Conservation (phyloP, 2,329 filamentous ascomycete genomes). For the Fusarium nurragi region DNA sequence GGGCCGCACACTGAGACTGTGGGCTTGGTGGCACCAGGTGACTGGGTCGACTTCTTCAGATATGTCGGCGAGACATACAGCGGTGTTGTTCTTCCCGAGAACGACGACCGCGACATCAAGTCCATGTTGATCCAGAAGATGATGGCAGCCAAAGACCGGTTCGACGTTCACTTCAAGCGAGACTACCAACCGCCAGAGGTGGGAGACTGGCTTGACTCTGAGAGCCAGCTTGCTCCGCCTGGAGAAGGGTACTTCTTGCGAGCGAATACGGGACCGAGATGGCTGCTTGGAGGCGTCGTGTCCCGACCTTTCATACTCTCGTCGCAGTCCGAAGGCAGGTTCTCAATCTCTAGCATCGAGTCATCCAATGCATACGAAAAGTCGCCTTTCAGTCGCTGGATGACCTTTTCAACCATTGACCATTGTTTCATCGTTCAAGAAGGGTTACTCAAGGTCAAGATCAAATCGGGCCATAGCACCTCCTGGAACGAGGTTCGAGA, state of each 20-base stretch:
- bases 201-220: constrained; percentile 53
- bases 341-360: constrained; percentile 64
- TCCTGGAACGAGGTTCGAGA: constrained; percentile 54
- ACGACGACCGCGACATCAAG: constrained; percentile 61
- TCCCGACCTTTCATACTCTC: constrained; percentile 58
- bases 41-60: constrained; percentile 70
- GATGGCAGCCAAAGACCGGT: constrained; percentile 63
- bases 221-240: constrained; percentile 52
- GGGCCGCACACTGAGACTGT: constrained; percentile 64
- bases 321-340: constrained; percentile 60
- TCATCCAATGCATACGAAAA: constrained; percentile 52
- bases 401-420: constrained; percentile 59
- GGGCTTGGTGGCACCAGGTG: constrained; percentile 64
- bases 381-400: constrained; percentile 47
- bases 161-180: constrained; percentile 64
- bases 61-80: constrained; percentile 63
- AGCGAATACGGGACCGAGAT: constrained; percentile 59
- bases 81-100: constrained; percentile 60
- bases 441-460: too few relatives aligned
- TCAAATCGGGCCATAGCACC: too few relatives aligned
- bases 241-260: constrained; percentile 60
- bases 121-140: constrained; percentile 63
- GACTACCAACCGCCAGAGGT: constrained; percentile 58
- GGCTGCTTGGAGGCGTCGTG: constrained; percentile 56
- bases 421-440: constrained; percentile 63